Evolutionary conservation across 2,329 filamentous ascomycete genomes (phyloP).

Genomic region (Aspergillus amoenus): DNA sequence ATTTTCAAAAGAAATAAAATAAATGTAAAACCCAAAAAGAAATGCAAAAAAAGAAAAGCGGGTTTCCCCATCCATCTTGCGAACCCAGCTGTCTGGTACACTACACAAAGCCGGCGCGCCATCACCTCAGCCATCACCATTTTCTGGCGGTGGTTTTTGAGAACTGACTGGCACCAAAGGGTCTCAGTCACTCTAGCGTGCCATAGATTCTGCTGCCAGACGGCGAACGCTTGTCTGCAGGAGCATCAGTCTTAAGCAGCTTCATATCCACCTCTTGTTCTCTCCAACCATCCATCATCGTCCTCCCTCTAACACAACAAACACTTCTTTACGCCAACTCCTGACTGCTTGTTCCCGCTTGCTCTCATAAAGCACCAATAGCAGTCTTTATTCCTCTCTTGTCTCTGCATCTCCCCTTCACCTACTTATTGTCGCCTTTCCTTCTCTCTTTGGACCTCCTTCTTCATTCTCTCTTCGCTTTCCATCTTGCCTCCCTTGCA

Average conservation of each 20-base stretch:
- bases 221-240: conserved; percentile 20
- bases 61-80: not conserved
- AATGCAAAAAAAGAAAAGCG: conserved; percentile 7
- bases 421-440: conserved; percentile 10
- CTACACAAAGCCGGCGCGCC: conserved; percentile 21
- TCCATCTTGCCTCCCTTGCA: conserved; percentile 2
- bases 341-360: not conserved
- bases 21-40: conserved; percentile 11
- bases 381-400: conserved; percentile 2
- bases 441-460: conserved; percentile 1
- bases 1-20: conserved; percentile 15
- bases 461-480: conserved; percentile 9
- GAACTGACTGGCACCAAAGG: not conserved
- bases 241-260: conserved; percentile 14
- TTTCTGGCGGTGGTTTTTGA: not conserved
- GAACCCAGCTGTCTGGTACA: conserved; percentile 3
- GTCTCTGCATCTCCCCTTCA: conserved; percentile 1
- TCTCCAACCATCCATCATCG: not conserved
- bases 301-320: not conserved
- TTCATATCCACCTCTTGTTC: conserved; percentile 12
- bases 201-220: conserved; percentile 11
- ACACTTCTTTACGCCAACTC: not conserved
- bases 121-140: not conserved
- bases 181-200: conserved; percentile 9
- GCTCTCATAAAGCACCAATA: not conserved